Percentiles rank a stretch among this genome's conserved stretches.
Evolutionary conservation across 306 rosid genomes (phyloP).

Genomic region (Acacia crassicarpa): DNA sequence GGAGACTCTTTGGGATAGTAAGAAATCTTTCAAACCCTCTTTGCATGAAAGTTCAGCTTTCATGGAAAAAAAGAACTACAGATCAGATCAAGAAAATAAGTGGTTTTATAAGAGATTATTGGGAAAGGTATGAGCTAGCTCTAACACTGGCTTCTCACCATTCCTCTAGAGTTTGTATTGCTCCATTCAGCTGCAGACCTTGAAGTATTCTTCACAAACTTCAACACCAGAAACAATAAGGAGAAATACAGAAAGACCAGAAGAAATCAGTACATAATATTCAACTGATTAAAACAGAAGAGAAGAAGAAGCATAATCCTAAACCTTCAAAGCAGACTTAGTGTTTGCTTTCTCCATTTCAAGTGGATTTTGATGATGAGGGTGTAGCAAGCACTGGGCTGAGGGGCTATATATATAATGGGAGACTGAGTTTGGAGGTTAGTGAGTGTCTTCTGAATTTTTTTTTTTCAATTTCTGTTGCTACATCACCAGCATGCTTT

Average conservation of each 20-base stretch:
- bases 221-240: conserved; percentile 15
- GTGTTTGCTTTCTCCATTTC: conserved; percentile 66
- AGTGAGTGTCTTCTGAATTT: conserved; percentile 56
- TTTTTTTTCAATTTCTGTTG: conserved; percentile 52
- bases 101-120: not conserved
- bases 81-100: conserved; percentile 12
- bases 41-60: conserved; percentile 18
- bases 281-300: not conserved
- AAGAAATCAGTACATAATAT: conserved; percentile 33
- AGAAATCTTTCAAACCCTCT: not conserved
- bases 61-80: not conserved
- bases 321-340: conserved; percentile 66
- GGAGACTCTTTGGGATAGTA: not conserved
- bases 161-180: conserved; percentile 53
- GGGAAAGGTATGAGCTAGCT: conserved; percentile 18
- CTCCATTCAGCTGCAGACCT: conserved; percentile 68
- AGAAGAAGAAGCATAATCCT: conserved; percentile 17
- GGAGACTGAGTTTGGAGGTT: conserved; percentile 60
- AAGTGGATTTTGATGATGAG: not conserved
- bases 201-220: conserved; percentile 64
- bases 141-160: conserved; percentile 53
- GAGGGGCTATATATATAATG: conserved; percentile 30
- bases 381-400: conserved; percentile 32
- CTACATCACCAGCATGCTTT: conserved; percentile 75
- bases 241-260: conserved; percentile 12